Base-by-base conservation (phyloP, 441 rosid species). In the Brassica hybrid region DNA sequence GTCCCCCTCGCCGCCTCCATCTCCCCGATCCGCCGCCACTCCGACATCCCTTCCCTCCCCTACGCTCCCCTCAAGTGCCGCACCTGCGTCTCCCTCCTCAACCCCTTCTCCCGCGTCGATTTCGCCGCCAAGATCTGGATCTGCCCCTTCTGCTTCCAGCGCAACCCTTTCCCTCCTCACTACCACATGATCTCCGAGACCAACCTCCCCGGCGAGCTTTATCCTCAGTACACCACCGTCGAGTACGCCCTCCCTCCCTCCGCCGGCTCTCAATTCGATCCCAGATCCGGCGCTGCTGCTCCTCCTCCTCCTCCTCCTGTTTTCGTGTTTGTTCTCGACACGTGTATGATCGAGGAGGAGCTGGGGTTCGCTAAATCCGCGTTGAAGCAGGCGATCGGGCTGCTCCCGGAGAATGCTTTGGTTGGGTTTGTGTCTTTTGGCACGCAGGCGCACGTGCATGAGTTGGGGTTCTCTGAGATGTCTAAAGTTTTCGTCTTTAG, bases 281-380 rank as follows among this genome's bases (percentile, higher is more conserved):
- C 81, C 27, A 83, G 65, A 48, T 71, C 76, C 23, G 74, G 74
- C 0, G 59, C 11, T 57, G 9, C 56, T 7, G 75, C 76, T 48
- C 80, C 81, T n/a, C 16, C 79, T n/a, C 60, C 72, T 5, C 65
- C 82, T 41, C 81, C 96, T 0, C 88, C 97, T 0, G 97, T 90
- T 2, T 96, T 96, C 63, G 79, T 96, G 43, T 96, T 92, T 78
- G 90, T 96, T 60, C 83, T 96, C 5, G 99, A 96, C 52, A 96
- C 94, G 1, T 94, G 98, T 82, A 88, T 94, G 97, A 94, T 96
- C 65, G 99, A 96, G 86, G 99, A 96, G 81, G 98, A 96, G 54
- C 65, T 94, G 67, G 94, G 83, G 7, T 92, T 75, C 63, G 97
- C 89, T 10, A 92, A 84, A 79, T 92, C 93, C 2, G 97, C 90